Base-by-base conservation (phyloP, 495 filamentous ascomycete species). In the Lophiostoma macrostomum region DNA sequence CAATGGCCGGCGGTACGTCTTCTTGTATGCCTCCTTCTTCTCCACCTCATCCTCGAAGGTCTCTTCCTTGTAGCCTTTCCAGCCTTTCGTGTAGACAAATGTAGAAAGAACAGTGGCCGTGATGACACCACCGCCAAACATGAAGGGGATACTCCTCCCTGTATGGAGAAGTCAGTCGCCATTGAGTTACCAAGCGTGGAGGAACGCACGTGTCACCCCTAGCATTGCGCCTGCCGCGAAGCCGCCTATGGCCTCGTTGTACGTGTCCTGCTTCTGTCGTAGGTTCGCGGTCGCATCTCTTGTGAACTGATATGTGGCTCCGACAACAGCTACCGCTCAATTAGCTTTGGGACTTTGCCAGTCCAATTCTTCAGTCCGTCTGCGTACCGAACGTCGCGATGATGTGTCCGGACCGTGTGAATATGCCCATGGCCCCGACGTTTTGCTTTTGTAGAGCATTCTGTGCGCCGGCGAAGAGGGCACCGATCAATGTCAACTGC, bases 401-500 rank as follows among this genome's bases (percentile, higher is more conserved):
- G 20, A 80, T 82, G 46, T 78, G 71, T 27, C 87, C 87, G 34
- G 74, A 80, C 57, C 82, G 79, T 12, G 85, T 85, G 68, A 97
- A 82, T 37, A 95, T 77, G 56, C 87, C 84, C 73, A 79, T 80
- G 18, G 80, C 77, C 37, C 88, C 85, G 44, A 93, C 75, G 67
- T 95, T 94, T 60, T 78, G 78, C 70, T 80, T 88, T 14, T 80
- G 75, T 47, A 96, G 78, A 25, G 90, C 85, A 71, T 94, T 96
- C 73, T 90, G 88, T 42, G 91, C 75, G 24, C 87, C 86, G 4
- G 91, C 83, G 44, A 83, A 64, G 65, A 87, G 74, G 34, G 85
- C 68, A 58, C 93, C 94, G 35, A 79, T 78, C 36, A 73, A 70
- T 66, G 84, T 86, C 44, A 79, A 80, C 51, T 88, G 66, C 53